A percentile compares a stretch with the other conserved stretches of the same genome.
Conservation (phyloP, 2,329 filamentous ascomycete genomes). For the Lomentospora prolificans region DNA sequence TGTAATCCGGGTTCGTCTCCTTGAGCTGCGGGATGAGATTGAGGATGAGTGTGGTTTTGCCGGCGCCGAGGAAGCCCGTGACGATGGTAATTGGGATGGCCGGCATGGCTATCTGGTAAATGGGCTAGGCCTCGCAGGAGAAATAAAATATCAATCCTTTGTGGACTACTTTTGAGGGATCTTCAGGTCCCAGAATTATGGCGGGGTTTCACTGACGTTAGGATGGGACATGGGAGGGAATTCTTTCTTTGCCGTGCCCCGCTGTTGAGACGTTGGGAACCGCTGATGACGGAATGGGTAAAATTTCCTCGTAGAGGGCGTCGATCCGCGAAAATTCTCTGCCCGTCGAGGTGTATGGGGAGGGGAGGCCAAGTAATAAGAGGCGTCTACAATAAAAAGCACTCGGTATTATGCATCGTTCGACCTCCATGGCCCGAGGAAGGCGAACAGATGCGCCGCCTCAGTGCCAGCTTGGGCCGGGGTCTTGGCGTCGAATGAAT, state of each 20-base stretch:
- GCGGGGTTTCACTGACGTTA: neutral
- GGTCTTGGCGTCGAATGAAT: too few species aligned
- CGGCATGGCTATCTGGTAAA: slow-evolving; percentile 35
- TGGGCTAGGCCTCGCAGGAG: neutral
- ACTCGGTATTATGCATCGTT: too few species aligned
- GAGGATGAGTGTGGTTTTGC: slow-evolving; percentile 92
- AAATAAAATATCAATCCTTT: neutral
- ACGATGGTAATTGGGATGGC: slow-evolving; percentile 88
- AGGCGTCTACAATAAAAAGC: too few species aligned
- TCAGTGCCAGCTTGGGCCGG: too few species aligned
- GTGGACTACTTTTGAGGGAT: slow-evolving; percentile 1
- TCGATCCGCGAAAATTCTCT: too few species aligned
- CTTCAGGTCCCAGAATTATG: slow-evolving; percentile 9
- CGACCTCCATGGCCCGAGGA: too few species aligned
- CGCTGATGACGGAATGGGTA: too few species aligned
- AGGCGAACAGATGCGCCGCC: too few species aligned
- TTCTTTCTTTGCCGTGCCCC: neutral
- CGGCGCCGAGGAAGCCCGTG: slow-evolving; percentile 90
- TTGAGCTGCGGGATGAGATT: slow-evolving; percentile 85
- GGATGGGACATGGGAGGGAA: neutral
- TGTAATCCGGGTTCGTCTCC: slow-evolving; percentile 63
- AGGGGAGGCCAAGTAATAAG: too few species aligned
- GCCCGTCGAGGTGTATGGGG: too few species aligned
- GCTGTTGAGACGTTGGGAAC: too few species aligned
- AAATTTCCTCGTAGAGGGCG: too few species aligned